Percentiles rank a stretch among this genome's conserved stretches.
phyloP scores from a whole-genome alignment of 2,329 filamentous ascomycete species.

The Leptographium lundbergii region DNA sequence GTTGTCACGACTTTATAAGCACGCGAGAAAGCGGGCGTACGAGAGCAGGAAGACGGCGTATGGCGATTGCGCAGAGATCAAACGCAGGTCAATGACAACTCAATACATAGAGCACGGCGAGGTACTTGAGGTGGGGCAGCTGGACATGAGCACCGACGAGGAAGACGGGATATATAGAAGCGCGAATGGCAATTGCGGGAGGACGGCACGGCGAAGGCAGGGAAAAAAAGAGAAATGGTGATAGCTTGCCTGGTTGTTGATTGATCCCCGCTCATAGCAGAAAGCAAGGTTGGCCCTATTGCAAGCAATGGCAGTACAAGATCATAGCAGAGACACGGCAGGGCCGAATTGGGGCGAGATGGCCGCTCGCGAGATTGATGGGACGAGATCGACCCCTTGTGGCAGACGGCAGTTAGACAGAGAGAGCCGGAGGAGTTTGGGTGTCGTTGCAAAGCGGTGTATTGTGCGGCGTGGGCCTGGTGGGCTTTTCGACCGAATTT shows the following conservation, averaged over 20 bases:
- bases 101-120: not conserved
- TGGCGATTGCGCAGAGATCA: not conserved
- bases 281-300: conserved; percentile 2
- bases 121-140: not conserved
- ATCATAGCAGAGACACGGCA: conserved; percentile 5
- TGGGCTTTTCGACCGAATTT: not conserved
- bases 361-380: not conserved
- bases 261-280: conserved; percentile 54
- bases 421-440: not conserved
- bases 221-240: not conserved
- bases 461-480: conserved; percentile 1
- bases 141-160: not conserved
- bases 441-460: not conserved
- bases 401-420: not conserved
- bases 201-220: not conserved
- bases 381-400: not conserved
- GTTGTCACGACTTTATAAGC: not conserved
- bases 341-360: no score
- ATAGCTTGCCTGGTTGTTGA: conserved; percentile 33
- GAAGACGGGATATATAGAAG: conserved; percentile 1
- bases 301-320: conserved; percentile 1
- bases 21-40: not conserved
- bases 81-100: not conserved
- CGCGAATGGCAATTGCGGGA: not conserved
- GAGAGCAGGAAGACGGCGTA: not conserved